Base-by-base conservation (phyloP, 805 yeast species). In the Myxozyma geophila region DNA sequence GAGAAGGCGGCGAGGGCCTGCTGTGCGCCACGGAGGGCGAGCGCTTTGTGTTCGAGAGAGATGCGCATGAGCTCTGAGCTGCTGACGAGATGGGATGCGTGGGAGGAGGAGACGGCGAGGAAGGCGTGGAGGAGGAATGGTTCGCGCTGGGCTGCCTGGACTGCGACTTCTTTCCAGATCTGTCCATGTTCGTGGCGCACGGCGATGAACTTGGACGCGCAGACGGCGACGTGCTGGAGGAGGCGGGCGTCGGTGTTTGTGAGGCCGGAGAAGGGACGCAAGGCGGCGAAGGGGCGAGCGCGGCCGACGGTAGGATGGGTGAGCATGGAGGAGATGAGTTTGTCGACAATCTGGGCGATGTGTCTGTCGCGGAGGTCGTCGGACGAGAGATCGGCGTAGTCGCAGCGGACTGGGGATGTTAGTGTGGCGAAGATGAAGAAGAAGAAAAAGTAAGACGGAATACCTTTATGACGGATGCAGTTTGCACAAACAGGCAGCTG, bases 401-500 rank as follows among this genome's bases (percentile, higher is more conserved):
- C 67, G 44, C 67, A 63, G 3, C 61, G 57, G 1, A 63, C 67
- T 58, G 12, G 9, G 17, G 28, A 5, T 28, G 28, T 28, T 28
- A 28, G 28, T 28, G 5, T 28, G 28, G 28, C 17, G 33, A 37
- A 7, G 7, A 10, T 13, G 17, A n/a, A 7, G 15, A 35, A 19
- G 35, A 10, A 10, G 19, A 41, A 15, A 19, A n/a, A 17, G 15
- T 4, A 36, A 41, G 37, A 2, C 43, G 35, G 23, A 10, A 23
- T 54, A 60, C 63, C 63, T 47, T 54, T 28, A 35, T 62, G 64
- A 4, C 67, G 66, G 39, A 50, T 54, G 56, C 70, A 68, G 61
- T 84, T 83, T 21, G 80, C 78, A 72, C 89, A 86, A 37, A 82
- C 82, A 0, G 89, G 89, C 57, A 80, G 80, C 55, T 78, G 82